Evolutionary conservation across 306 rosid species (phyloP).

Genomic region (Medicago ruthenica): DNA sequence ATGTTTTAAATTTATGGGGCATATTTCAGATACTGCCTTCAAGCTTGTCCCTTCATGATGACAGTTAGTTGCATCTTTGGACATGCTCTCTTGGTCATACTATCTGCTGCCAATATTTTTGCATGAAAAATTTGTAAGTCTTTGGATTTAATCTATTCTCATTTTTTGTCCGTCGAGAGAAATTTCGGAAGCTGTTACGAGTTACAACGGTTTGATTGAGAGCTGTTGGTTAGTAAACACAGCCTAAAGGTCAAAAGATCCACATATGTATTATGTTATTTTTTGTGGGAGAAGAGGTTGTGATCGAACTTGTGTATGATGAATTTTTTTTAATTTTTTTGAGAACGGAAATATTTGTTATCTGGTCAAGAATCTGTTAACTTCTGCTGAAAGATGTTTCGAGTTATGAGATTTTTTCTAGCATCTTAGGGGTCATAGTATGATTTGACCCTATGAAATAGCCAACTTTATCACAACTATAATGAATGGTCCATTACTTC

Average conservation of each 20-base stretch:
- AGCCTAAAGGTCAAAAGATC: slow-evolving; percentile 20
- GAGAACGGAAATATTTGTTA: neutral
- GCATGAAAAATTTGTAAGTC: slow-evolving; percentile 5
- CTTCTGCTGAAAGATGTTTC: neutral
- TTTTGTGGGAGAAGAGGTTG: slow-evolving; percentile 5
- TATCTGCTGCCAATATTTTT: slow-evolving; percentile 2
- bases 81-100: slow-evolving; percentile 8
- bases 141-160: slow-evolving; percentile 5
- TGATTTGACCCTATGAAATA: slow-evolving; percentile 3
- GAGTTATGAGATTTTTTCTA: slow-evolving; percentile 1
- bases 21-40: slow-evolving; percentile 16
- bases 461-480: neutral
- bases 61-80: slow-evolving; percentile 25
- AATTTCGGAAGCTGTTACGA: slow-evolving; percentile 16
- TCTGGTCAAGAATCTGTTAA: slow-evolving; percentile 7
- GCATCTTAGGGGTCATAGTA: slow-evolving; percentile 31
- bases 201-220: slow-evolving; percentile 4
- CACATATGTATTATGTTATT: slow-evolving; percentile 10
- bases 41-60: slow-evolving; percentile 9
- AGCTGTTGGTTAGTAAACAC: slow-evolving; percentile 29
- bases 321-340: no score
- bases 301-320: neutral
- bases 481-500: slow-evolving; percentile 2
- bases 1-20: no score
- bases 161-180: neutral